A percentile compares a stretch with the other conserved stretches of the same genome.
These are phyloP conservation scores for Pseudopyrenochaeta lycopersici DNA, from an alignment of 2,329 filamentous ascomycete genomes.

Conservation along the genomic window DNA sequence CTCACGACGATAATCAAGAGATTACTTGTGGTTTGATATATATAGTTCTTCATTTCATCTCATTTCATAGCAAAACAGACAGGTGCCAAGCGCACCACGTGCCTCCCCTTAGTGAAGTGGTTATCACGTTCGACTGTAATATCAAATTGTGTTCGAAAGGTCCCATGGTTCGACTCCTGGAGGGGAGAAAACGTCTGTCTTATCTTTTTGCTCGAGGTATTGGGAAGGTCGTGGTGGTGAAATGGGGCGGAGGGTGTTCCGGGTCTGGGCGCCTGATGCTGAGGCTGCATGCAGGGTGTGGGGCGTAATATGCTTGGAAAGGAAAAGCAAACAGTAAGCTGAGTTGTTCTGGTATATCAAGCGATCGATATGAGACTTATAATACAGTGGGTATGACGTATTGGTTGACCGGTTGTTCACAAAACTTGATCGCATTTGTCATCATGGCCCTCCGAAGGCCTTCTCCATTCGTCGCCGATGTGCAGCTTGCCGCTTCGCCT, in stretches of 20 bases:
- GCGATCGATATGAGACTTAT: too few species aligned
- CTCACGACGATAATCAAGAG: too few species aligned
- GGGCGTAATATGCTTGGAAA: too few species aligned
- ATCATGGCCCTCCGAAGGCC: slow-evolving; percentile 2
- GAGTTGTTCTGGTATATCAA: too few species aligned
- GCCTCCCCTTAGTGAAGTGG: slow-evolving; percentile 7
- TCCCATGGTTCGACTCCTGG: slow-evolving; percentile 1
- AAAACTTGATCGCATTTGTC: too few species aligned
- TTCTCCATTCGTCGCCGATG: slow-evolving; percentile 38
- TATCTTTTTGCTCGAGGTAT: neutral
- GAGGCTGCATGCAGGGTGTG: neutral
- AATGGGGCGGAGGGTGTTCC: neutral
- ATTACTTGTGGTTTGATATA: too few species aligned
- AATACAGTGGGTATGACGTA: too few species aligned
- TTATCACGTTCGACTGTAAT: slow-evolving; percentile 12
- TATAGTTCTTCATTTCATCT: too few species aligned
- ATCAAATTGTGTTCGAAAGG: slow-evolving; percentile 9
- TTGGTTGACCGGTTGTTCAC: too few species aligned
- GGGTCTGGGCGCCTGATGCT: neutral
- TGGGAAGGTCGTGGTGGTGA: neutral
- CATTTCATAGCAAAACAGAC: too few species aligned
- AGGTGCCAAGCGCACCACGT: neutral
- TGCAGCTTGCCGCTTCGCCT: slow-evolving; percentile 35
- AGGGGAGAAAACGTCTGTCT: neutral
- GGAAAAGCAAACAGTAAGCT: too few species aligned